These are phyloP conservation scores for Lentinula sp. DNA, from an alignment of 768 basidiomycete species.

Conservation along the genomic window DNA sequence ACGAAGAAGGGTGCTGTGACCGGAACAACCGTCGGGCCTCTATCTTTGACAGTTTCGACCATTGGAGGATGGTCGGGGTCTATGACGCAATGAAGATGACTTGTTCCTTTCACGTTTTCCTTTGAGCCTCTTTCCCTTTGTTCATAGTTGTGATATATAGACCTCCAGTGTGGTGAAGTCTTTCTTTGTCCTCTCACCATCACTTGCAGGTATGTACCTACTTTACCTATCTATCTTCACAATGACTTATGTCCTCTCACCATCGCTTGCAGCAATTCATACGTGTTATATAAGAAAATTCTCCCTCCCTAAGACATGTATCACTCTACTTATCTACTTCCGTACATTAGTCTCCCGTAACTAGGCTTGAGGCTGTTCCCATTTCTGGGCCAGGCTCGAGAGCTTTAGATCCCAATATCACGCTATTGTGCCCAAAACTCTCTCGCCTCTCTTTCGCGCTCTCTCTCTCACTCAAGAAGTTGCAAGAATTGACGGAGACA, in stretches of 20 bases:
- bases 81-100: background rate
- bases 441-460: background rate
- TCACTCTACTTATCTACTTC: too few relatives aligned
- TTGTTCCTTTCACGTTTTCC: background rate
- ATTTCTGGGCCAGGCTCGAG: background rate
- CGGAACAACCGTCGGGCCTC: too few relatives aligned
- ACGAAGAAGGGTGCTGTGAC: too few relatives aligned
- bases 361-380: background rate
- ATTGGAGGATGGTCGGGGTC: background rate
- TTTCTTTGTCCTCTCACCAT: background rate
- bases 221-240: background rate
- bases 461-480: background rate
- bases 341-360: too few relatives aligned
- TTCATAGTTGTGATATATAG: background rate
- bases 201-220: background rate
- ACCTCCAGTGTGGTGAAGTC: background rate
- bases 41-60: background rate
- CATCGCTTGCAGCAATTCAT: too few relatives aligned
- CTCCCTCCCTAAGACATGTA: too few relatives aligned
- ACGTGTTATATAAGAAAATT: too few relatives aligned
- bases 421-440: background rate
- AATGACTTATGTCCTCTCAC: too few relatives aligned
- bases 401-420: background rate
- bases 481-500: background rate
- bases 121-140: background rate